Evolutionary conservation across 768 basidiomycete genomes (phyloP).

Genomic region (Russula compacta): DNA sequence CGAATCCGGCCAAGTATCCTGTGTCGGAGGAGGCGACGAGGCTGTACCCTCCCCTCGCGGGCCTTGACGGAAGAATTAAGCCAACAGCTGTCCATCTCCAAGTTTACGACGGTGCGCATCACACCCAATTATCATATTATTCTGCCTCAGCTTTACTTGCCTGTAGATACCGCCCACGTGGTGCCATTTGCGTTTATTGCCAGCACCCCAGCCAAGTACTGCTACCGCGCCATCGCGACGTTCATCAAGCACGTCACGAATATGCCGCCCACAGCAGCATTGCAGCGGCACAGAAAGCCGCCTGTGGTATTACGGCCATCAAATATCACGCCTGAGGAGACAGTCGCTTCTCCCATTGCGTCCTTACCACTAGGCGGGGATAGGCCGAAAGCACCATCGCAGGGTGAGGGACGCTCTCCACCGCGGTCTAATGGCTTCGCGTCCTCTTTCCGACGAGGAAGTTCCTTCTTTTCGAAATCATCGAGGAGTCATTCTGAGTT

Average conservation of each 20-base stretch:
- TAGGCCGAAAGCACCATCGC: neutral
- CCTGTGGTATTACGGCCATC: neutral
- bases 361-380: neutral
- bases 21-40: slow-evolving; percentile 35
- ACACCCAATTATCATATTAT: slow-evolving; percentile 1
- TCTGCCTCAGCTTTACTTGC: neutral
- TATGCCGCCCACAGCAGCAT: slow-evolving; percentile 24
- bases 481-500: neutral
- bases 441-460: neutral
- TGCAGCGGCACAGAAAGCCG: neutral
- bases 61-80: slow-evolving; percentile 42
- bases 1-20: slow-evolving; percentile 64
- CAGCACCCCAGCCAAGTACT: slow-evolving; percentile 69
- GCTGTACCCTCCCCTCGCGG: slow-evolving; percentile 49
- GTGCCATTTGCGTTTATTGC: slow-evolving; percentile 65
- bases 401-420: neutral
- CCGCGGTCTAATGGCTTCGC: neutral
- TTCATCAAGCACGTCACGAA: slow-evolving; percentile 64
- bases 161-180: slow-evolving; percentile 58
- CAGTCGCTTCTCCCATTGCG: neutral
- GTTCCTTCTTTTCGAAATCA: neutral
- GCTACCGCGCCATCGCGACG: slow-evolving; percentile 68
- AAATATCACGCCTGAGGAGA: neutral
- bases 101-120: slow-evolving; percentile 68
- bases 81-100: slow-evolving; percentile 86